Conservation (phyloP, 2,329 filamentous ascomycete species). For the Talaromyces sp. region DNA sequence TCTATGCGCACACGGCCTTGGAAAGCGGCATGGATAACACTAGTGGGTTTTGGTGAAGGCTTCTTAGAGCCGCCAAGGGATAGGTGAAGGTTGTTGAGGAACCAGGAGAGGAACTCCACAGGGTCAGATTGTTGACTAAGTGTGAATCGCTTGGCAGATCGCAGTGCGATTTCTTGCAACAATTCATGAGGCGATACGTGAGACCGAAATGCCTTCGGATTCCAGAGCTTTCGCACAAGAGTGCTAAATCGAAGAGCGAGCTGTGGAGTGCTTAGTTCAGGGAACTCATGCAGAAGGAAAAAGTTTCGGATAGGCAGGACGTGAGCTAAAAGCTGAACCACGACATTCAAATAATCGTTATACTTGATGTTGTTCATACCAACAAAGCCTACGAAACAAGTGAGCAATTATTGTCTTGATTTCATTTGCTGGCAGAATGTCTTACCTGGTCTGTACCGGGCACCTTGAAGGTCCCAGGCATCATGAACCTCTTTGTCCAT, state of each 20-base stretch:
- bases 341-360: constrained; percentile 97
- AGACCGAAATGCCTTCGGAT: constrained; percentile 90
- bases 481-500: constrained; percentile 66
- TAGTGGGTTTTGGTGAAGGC: constrained; percentile 65
- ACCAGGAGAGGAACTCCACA: constrained; percentile 96
- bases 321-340: constrained; percentile 89
- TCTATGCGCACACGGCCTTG: constrained; percentile 91
- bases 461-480: constrained; percentile 77
- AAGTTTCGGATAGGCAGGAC: constrained; percentile 88
- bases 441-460: constrained; percentile 77
- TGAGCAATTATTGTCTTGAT: background rate
- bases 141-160: constrained; percentile 89
- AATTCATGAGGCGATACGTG: constrained; percentile 98
- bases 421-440: background rate
- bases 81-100: constrained; percentile 92
- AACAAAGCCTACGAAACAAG: constrained; percentile 66
- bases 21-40: constrained; percentile 89
- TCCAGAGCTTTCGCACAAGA: constrained; percentile 96
- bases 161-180: constrained; percentile 88
- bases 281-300: constrained; percentile 83
- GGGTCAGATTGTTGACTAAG: constrained; percentile 91
- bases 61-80: constrained; percentile 89
- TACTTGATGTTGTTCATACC: constrained; percentile 99
- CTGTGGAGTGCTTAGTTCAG: constrained; percentile 65
- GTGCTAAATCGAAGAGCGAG: constrained; percentile 86